Percentiles rank a stretch among this genome's conserved stretches.
These are phyloP conservation scores for Kokia cookei DNA, from an alignment of 441 rosid species.

Conservation along the genomic window DNA sequence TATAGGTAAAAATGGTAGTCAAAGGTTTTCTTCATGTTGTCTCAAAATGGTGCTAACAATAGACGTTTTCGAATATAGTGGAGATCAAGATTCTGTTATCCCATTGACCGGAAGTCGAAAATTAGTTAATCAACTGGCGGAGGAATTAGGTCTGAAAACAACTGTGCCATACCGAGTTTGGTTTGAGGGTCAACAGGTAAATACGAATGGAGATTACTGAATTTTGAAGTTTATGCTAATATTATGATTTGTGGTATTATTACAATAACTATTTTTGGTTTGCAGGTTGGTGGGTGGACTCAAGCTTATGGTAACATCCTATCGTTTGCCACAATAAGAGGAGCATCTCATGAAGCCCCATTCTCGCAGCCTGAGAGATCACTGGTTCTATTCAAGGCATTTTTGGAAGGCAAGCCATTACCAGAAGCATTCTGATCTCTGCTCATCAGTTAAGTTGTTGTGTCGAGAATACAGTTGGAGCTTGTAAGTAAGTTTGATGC, in stretches of 20 bases:
- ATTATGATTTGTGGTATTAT: background rate
- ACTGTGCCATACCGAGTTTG: slow-evolving; percentile 88
- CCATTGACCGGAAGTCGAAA: slow-evolving; percentile 88
- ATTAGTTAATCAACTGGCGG: slow-evolving; percentile 55
- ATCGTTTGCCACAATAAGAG: slow-evolving; percentile 91
- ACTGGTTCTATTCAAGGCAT: slow-evolving; percentile 73
- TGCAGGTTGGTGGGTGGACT: slow-evolving; percentile 99
- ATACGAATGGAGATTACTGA: background rate
- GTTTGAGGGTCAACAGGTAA: slow-evolving; percentile 91
- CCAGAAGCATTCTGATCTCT: slow-evolving; percentile 70
- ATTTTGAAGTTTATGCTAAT: background rate
- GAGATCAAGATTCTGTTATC: slow-evolving; percentile 96
- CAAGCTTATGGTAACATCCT: slow-evolving; percentile 75
- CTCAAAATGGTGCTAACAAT: background rate
- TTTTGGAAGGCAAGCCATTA: slow-evolving; percentile 53
- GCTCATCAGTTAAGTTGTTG: slow-evolving; percentile 9
- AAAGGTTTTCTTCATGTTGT: background rate
- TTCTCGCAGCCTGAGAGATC: slow-evolving; percentile 97
- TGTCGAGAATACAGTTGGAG: slow-evolving; percentile 10
- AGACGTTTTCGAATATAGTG: slow-evolving; percentile 37
- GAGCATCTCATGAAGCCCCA: slow-evolving; percentile 97
- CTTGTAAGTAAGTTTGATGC: slow-evolving; percentile 31
- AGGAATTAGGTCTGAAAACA: slow-evolving; percentile 51
- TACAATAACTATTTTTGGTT: slow-evolving; percentile 1
- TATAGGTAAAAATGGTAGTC: slow-evolving; percentile 56